Base-by-base conservation (phyloP, 768 basidiomycete species). In the Pisolithus orientalis region DNA sequence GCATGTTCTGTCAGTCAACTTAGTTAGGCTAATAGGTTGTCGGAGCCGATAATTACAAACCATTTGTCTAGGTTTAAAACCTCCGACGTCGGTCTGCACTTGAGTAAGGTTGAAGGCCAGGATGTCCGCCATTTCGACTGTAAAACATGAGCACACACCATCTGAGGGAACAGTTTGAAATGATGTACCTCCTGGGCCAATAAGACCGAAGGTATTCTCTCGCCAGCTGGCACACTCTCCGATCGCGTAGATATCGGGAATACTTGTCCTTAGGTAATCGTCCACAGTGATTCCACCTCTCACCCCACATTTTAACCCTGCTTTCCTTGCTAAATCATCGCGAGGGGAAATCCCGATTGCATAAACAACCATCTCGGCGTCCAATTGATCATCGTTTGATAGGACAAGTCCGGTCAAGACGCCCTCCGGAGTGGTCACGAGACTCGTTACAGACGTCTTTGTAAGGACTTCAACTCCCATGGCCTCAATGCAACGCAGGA, bases 211-310 rank as follows among this genome's bases (percentile, higher is more conserved):
- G n/a, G 76, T 80, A 39, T 84, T 79, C 2, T 75, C 78, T 49
- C 68, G 72, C 84, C 84, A 89, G 45, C 72, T 75, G 1, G 85
- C 85, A 61, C 87, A 90, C 64, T 88, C 87, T 5, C 87, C 87
- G 45, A 90, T 83, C 6, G 87, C 86, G 56, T 79, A 88, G 6
- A 87, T 77, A 48, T 81, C 78, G 39, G 75, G 60, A 1, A 73
- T 77, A 9, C 76, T 82, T 1, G 85, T 87, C 59, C 71, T 64
- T 44, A 88, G 66, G 48, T 70, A 66, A 52, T 85, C 81, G 29
- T 77, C 72, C 7, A 87, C 80, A 4, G 75, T 60, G 55, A 89
- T 73, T 0, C 87, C 87, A 6, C 82, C 80, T 17, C 72, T 71
- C 1, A 66, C 47, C 42, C 72, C 63, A 49, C 76, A 77, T 46